Base-by-base conservation (phyloP, 2,329 filamentous ascomycete species). In the Colletotrichum sp. region DNA sequence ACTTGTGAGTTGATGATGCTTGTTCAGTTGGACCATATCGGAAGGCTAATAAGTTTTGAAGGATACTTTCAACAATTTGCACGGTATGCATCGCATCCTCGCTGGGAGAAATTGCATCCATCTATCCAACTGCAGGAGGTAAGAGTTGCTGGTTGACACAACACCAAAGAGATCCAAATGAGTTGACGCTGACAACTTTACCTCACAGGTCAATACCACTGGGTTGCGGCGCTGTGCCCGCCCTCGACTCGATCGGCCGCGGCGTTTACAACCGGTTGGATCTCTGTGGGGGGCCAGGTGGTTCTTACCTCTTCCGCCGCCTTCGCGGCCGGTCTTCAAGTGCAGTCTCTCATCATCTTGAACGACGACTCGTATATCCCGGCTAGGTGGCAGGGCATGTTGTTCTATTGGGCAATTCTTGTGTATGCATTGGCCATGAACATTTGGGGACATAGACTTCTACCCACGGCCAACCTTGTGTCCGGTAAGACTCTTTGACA, bases 251-350 rank as follows among this genome's bases (percentile, higher is more conserved):
- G 81, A 69, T 81, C 83, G 6, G 78, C 83, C 5, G 83, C 85
- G 3, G 83, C 85, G 3, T 88, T 85, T 84, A 83, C 85, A 64
- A 86, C 84, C 1, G 85, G 85, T 77, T 88, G 86, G 85, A 86
- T 89, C 39, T 87, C 84, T 2, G 83, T 88, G 28, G 87, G 87
- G 16, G 88, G 87, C 0, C 86, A 88, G 62, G 82, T 87, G 5
- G 84, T 88, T 2, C 77, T 88, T 4, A 86, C 86, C n/a, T 85
- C 87, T 0, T 88, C 88, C 1, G 87, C 87, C 22, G 87, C 87
- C 0, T 89, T 89, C 64, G 84, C 86, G 1, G 85, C 84, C 2
- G 87, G 86, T 1, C 82, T 89, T 0, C 85, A 88, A 68, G 79
- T 85, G 1, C 87, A 89, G 71, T 83, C 84, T 0, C 77, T 89